A percentile compares a stretch with the other conserved stretches of the same genome.
These are phyloP conservation scores for Ogataea populi-albae DNA, from an alignment of 805 yeast genomes.

Conservation along the genomic window DNA sequence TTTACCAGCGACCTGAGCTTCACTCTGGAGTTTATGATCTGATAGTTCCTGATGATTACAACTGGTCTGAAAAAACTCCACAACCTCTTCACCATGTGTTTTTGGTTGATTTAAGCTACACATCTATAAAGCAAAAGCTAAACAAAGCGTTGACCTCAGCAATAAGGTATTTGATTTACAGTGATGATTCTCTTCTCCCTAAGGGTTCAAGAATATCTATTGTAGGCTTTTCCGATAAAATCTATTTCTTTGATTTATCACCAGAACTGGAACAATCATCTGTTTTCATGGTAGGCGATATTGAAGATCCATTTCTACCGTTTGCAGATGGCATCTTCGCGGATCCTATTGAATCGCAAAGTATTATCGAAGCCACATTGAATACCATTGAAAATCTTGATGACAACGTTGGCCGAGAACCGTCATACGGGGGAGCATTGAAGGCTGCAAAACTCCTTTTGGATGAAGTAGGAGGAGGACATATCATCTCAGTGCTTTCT, in stretches of 20 bases:
- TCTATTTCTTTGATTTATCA: constrained; percentile 71
- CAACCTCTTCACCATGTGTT: constrained; percentile 66
- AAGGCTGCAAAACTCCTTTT: constrained; percentile 64
- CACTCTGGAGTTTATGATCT: constrained; percentile 83
- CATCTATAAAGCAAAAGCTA: constrained; percentile 56
- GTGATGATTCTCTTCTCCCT: constrained; percentile 31
- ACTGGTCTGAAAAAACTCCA: constrained; percentile 40
- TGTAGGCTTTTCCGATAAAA: constrained; percentile 66
- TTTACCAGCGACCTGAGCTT: constrained; percentile 67
- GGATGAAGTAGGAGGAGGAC: constrained; percentile 74
- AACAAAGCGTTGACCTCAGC: constrained; percentile 68
- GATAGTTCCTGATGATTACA: constrained; percentile 71
- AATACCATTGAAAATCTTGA: constrained; percentile 51
- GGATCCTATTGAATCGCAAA: constrained; percentile 65
- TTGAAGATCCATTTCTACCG: constrained; percentile 82
- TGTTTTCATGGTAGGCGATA: constrained; percentile 62
- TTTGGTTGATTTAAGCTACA: constrained; percentile 64
- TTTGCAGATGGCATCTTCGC: constrained; percentile 73
- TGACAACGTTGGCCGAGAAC: constrained; percentile 48
- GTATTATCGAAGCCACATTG: constrained; percentile 65
- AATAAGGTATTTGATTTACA: constrained; percentile 53
- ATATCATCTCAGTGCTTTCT: constrained; percentile 65
- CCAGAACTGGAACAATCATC: constrained; percentile 54
- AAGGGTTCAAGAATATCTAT: constrained; percentile 59
- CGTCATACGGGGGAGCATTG: constrained; percentile 78